These are phyloP conservation scores for Peronospora destructor DNA, from an alignment of 352 stramenopile genomes.

Conservation along the genomic window DNA sequence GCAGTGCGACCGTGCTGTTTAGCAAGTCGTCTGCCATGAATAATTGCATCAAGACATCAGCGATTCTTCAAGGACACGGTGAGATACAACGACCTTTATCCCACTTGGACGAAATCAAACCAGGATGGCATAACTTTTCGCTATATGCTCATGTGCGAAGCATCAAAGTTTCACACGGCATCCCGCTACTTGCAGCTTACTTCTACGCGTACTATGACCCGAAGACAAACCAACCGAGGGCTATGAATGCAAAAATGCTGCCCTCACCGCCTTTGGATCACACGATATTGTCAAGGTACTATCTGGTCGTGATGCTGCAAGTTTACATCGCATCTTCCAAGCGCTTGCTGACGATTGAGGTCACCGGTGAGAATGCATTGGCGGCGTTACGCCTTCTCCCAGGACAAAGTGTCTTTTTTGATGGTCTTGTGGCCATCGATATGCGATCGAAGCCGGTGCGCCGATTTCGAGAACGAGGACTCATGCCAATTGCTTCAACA, in stretches of 20 bases:
- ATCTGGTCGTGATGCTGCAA: constrained; percentile 51
- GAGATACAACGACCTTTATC: constrained; percentile 20
- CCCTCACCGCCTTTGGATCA: constrained; percentile 29
- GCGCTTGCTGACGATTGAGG: constrained; percentile 37
- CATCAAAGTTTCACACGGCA: constrained; percentile 51
- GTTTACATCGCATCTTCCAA: constrained; percentile 46
- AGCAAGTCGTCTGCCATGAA: constrained; percentile 5
- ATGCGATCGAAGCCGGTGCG: constrained; percentile 22
- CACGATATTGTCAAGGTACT: constrained; percentile 56
- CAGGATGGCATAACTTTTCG: constrained; percentile 43
- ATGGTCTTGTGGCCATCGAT: constrained; percentile 51
- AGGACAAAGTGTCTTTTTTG: constrained; percentile 47
- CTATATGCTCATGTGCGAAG: constrained; percentile 45
- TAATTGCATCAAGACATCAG: constrained; percentile 3
- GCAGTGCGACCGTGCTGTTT: constrained; percentile 51
- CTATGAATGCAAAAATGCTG: constrained; percentile 4
- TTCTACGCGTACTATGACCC: constrained; percentile 65
- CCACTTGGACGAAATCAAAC: constrained; percentile 23
- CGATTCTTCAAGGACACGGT: constrained; percentile 3
- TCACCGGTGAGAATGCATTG: constrained; percentile 44
- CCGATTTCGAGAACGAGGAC: constrained; percentile 19
- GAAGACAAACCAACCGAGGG: constrained; percentile 34
- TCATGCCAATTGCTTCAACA: constrained; percentile 5
- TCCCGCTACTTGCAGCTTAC: constrained; percentile 57
- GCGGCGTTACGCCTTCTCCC: constrained; percentile 34